phyloP scores from a whole-genome alignment of 1,139 yeast species.

The Zhuliangozyma blackwelliae region DNA sequence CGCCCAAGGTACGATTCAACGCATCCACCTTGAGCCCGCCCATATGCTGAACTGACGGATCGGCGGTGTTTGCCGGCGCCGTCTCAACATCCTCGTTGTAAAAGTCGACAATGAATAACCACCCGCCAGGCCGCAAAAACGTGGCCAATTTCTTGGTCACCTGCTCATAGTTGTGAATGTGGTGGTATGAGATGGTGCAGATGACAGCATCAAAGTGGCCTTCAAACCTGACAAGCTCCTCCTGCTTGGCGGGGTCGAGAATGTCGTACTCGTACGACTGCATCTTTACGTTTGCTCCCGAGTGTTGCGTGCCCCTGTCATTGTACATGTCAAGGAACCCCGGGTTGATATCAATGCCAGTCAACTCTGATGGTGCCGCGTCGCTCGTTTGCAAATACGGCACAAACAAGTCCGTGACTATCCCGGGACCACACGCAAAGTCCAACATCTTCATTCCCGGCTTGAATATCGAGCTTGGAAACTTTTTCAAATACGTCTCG shows the following conservation, averaged over 20 bases:
- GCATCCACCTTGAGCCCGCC: conserved; percentile 28
- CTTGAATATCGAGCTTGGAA: conserved; percentile 16
- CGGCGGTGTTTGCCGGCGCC: conserved; percentile 10
- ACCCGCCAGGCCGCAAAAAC: conserved; percentile 32
- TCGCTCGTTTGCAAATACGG: conserved; percentile 18
- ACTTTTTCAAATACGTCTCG: conserved; percentile 6
- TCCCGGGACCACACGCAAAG: conserved; percentile 46
- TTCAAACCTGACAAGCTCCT: conserved; percentile 15
- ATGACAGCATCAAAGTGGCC: conserved; percentile 28
- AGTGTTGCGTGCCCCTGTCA: conserved; percentile 9
- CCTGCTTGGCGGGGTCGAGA: conserved; percentile 17
- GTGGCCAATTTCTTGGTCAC: conserved; percentile 29
- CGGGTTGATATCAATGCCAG: conserved; percentile 37
- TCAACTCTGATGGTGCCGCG: conserved; percentile 14
- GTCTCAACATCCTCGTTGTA: conserved; percentile 29
- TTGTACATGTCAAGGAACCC: conserved; percentile 23
- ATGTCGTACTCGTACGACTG: conserved; percentile 24
- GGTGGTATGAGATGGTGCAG: conserved; percentile 41
- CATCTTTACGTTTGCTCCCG: conserved; percentile 9
- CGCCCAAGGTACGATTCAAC: conserved; percentile 19
- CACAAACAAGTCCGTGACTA: conserved; percentile 25
- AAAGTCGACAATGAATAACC: conserved; percentile 34
- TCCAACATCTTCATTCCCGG: conserved; percentile 31
- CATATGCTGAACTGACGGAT: conserved; percentile 25
- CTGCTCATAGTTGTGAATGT: conserved; percentile 27